A percentile compares a stretch with the other conserved stretches of the same genome.
Evolutionary conservation across 495 filamentous ascomycete genomes (phyloP).

Genomic region (Penicillium ucsense): DNA sequence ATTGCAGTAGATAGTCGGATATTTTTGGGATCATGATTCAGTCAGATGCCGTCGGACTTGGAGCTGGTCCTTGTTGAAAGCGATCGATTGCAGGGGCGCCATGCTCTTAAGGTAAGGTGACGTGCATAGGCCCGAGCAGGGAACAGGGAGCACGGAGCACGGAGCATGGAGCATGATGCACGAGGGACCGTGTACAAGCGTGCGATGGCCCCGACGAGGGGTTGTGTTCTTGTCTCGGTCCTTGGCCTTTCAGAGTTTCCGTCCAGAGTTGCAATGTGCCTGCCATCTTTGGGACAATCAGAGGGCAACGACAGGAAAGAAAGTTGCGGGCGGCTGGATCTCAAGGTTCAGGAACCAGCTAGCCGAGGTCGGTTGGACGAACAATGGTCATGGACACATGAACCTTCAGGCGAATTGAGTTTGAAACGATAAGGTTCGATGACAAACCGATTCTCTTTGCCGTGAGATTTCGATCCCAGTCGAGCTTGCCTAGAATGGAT

Average conservation of each 20-base stretch:
- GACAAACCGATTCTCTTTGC: background rate
- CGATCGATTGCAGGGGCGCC: no score
- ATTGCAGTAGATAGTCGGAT: conserved; percentile 8
- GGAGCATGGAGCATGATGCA: no score
- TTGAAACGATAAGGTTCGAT: conserved; percentile 3
- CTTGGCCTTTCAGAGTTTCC: conserved; percentile 8
- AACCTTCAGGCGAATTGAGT: conserved; percentile 5
- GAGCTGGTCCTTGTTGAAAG: no score
- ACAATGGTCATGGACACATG: no score
- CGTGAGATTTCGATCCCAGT: no score
- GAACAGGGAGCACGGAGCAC: no score
- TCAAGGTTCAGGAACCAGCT: background rate
- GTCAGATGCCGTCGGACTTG: background rate
- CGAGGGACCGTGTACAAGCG: no score
- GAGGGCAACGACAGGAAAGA: background rate
- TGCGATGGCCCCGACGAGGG: background rate
- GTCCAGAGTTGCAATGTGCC: background rate
- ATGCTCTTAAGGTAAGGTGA: no score
- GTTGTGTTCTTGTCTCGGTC: conserved; percentile 9
- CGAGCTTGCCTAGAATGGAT: no score
- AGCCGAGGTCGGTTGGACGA: conserved; percentile 3
- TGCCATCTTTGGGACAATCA: no score
- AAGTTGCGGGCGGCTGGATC: conserved; percentile 1
- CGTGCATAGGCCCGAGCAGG: no score
- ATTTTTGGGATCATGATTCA: background rate